A percentile compares a stretch with the other conserved stretches of the same genome.
These are phyloP conservation scores for Luffa aegyptiaca DNA, from an alignment of 306 rosid species.

Conservation along the genomic window DNA sequence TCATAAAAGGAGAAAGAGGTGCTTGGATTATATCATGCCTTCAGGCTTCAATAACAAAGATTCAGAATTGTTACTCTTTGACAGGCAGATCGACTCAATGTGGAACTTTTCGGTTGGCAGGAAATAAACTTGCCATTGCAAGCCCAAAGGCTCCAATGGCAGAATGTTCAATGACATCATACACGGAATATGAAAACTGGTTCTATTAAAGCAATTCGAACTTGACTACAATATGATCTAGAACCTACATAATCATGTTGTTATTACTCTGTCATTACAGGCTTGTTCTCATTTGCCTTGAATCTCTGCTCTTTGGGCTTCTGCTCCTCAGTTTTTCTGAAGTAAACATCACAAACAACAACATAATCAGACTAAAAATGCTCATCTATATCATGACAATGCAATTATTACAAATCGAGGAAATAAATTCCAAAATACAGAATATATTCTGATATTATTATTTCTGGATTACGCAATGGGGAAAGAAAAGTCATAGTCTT, in stretches of 20 bases:
- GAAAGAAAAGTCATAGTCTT: neutral
- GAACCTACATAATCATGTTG: neutral
- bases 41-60: neutral
- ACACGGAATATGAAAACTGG: neutral
- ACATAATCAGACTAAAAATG: neutral
- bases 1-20: neutral
- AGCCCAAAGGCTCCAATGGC: neutral
- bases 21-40: neutral
- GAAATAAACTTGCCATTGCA: neutral
- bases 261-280: slow-evolving; percentile 79
- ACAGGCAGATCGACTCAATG: neutral
- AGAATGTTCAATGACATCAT: neutral
- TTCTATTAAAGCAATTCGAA: neutral
- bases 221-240: neutral
- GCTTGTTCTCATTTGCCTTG: slow-evolving; percentile 93
- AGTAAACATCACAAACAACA: neutral
- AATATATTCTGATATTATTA: neutral
- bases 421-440: neutral
- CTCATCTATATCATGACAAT: neutral
- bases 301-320: slow-evolving; percentile 76
- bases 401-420: neutral
- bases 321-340: slow-evolving; percentile 84
- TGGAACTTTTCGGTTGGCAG: neutral
- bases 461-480: neutral
- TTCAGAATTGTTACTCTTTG: neutral